A percentile compares a stretch with the other conserved stretches of the same genome.
Evolutionary conservation across 2,329 filamentous ascomycete genomes (phyloP).

Genomic region (Calonectria montana): DNA sequence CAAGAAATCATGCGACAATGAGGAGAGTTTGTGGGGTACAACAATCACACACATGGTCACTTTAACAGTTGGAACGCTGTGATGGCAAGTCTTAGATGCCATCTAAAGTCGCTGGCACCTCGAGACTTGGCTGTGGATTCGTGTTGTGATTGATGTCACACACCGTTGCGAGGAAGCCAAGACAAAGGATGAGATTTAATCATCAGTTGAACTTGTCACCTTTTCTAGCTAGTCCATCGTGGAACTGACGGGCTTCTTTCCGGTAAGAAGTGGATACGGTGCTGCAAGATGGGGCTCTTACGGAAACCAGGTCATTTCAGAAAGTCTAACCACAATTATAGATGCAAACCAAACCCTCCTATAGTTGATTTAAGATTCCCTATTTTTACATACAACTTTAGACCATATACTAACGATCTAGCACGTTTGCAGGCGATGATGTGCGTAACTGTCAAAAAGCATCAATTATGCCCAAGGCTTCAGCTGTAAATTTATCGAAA

Average conservation of each 20-base stretch:
- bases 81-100: neutral
- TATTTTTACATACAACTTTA: neutral
- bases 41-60: neutral
- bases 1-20: neutral
- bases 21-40: neutral
- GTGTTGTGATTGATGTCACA: neutral
- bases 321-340: neutral
- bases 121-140: neutral
- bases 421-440: no score
- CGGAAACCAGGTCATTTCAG: neutral
- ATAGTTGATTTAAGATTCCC: neutral
- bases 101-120: neutral
- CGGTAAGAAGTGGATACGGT: neutral
- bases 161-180: neutral
- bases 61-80: neutral
- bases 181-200: neutral
- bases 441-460: neutral
- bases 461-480: conserved; percentile 1
- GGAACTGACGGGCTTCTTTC: neutral
- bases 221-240: neutral
- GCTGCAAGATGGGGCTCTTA: neutral
- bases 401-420: neutral
- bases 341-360: neutral
- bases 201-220: neutral
- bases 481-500: neutral